Conservation (phyloP, 805 yeast genomes). For the Metschnikowia sp. region DNA sequence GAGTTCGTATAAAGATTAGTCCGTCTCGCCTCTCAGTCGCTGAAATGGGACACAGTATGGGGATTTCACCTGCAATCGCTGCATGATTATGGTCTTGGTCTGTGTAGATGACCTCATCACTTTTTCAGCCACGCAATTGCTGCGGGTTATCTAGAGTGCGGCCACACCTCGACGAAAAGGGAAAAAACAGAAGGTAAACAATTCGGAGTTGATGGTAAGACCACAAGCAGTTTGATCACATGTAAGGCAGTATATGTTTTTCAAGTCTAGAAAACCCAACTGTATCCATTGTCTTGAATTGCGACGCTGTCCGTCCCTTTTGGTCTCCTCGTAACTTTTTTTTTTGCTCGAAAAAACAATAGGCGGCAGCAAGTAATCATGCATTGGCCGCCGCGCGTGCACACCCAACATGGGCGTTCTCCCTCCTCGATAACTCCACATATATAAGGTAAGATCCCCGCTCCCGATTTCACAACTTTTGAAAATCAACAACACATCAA, state of each 20-base stretch:
- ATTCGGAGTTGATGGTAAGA: too few species aligned
- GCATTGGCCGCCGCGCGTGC: conserved; percentile 14
- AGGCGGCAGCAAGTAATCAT: conserved; percentile 4
- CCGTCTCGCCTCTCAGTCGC: too few species aligned
- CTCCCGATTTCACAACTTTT: background rate
- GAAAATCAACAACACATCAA: background rate
- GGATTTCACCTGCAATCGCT: too few species aligned
- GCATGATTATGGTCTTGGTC: too few species aligned
- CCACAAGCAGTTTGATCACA: too few species aligned
- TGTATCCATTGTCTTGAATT: too few species aligned
- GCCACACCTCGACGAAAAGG: background rate
- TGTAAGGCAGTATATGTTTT: too few species aligned
- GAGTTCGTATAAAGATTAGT: too few species aligned
- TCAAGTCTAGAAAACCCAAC: too few species aligned
- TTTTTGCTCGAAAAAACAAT: background rate
- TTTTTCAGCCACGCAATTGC: conserved; percentile 4
- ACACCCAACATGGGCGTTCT: conserved; percentile 4
- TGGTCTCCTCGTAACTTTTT: background rate
- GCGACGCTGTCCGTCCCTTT: too few species aligned
- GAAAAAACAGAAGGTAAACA: background rate
- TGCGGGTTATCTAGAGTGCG: conserved; percentile 2
- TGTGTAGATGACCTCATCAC: background rate
- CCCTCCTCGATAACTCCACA: conserved; percentile 5
- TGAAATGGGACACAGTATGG: too few species aligned
- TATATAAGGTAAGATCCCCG: conserved; percentile 7